A percentile compares a stretch with the other conserved stretches of the same genome.
Evolutionary conservation across 2,329 filamentous ascomycete genomes (phyloP).

Genomic region (Aspergillus pseudoviridinutans): DNA sequence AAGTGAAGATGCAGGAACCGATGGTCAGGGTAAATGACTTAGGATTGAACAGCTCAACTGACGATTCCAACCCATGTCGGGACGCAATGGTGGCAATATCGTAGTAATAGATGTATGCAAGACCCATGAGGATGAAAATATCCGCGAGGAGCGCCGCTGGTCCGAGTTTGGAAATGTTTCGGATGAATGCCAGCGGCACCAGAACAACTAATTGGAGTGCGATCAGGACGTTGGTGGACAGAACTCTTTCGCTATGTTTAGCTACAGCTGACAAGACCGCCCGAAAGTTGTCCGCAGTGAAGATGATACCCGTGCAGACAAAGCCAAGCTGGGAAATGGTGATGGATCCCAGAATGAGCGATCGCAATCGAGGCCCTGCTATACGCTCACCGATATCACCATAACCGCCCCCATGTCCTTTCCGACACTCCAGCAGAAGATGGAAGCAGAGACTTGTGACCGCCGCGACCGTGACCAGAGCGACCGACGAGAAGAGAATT

Average conservation of each 20-base stretch:
- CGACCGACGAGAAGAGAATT: conserved; percentile 68
- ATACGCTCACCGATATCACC: conserved; percentile 68
- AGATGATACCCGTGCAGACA: conserved; percentile 73
- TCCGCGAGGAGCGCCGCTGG: conserved; percentile 89
- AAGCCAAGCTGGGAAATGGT: conserved; percentile 73
- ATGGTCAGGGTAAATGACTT: conserved; percentile 93
- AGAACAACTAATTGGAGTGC: conserved; percentile 87
- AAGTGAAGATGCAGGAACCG: conserved; percentile 95
- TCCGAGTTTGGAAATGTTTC: conserved; percentile 92
- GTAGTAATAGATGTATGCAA: conserved; percentile 91
- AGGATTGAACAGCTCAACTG: conserved; percentile 84
- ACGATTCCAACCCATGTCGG: conserved; percentile 65
- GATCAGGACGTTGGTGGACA: conserved; percentile 60
- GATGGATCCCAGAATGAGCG: conserved; percentile 65
- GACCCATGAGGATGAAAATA: conserved; percentile 83
- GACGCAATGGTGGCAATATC: conserved; percentile 78
- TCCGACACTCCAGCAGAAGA: conserved; percentile 64
- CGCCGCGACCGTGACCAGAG: conserved; percentile 61
- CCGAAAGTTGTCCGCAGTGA: conserved; percentile 69
- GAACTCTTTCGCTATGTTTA: conserved; percentile 41
- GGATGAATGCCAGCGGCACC: conserved; percentile 81
- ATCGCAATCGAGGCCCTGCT: conserved; percentile 59
- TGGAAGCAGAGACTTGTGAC: conserved; percentile 70
- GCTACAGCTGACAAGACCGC: conserved; percentile 64
- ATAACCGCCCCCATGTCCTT: conserved; percentile 64